phyloP scores from a whole-genome alignment of 164 flowering plant species.

The Akebia trifoliata region DNA sequence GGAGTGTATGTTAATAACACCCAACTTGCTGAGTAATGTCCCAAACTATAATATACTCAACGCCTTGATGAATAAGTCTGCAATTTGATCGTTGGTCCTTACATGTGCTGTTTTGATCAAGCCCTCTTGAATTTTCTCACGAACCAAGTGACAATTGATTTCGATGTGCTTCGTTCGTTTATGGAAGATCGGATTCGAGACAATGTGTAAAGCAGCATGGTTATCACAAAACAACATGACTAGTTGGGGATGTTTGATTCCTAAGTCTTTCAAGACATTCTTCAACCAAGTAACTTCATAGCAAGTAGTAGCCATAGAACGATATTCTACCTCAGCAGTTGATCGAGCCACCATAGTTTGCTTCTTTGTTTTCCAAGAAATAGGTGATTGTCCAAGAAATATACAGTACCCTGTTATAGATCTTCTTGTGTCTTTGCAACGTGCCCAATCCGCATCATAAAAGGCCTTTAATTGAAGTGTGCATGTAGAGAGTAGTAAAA shows the following conservation, averaged over 20 bases:
- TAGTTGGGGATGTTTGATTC: no score
- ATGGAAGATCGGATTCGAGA: conserved; percentile 9
- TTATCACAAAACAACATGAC: no score
- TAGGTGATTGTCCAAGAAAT: background rate
- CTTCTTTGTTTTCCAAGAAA: conserved; percentile 3
- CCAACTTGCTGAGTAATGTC: background rate
- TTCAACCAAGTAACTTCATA: conserved; percentile 6
- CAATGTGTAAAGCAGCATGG: conserved; percentile 12
- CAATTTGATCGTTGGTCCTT: background rate
- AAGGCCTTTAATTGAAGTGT: conserved; percentile 1
- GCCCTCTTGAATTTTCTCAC: conserved; percentile 4
- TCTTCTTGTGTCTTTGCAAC: background rate
- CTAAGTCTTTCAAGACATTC: background rate
- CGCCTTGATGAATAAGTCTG: background rate
- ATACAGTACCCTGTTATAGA: background rate
- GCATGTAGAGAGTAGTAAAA: background rate
- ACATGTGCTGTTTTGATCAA: conserved; percentile 1
- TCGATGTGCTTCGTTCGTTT: conserved; percentile 16
- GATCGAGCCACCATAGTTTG: background rate
- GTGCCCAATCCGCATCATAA: conserved; percentile 1
- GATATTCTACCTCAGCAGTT: background rate
- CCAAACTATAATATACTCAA: background rate
- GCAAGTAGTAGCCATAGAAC: background rate
- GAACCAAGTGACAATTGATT: conserved; percentile 1
- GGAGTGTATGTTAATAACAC: conserved; percentile 2